These are phyloP conservation scores for Pilaira anomala DNA, from an alignment of 192 early-diverging fungal genomes.

Conservation along the genomic window DNA sequence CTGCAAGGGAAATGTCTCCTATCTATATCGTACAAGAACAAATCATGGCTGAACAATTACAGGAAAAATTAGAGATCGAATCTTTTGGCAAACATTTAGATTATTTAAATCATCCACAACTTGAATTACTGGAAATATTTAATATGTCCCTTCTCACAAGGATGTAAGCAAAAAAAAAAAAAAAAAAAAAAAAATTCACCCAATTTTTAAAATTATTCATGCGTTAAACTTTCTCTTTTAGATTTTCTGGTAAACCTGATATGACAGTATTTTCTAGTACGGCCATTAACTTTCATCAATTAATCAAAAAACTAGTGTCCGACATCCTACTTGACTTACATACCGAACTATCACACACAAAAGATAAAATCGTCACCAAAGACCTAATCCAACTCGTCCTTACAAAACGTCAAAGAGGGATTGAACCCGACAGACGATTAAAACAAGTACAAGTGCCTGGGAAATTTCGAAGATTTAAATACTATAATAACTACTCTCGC, in stretches of 20 bases:
- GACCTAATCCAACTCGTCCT: neutral
- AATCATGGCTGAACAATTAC: neutral
- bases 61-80: neutral
- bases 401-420: neutral
- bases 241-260: neutral
- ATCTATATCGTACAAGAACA: conserved; percentile 2
- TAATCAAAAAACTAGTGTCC: neutral
- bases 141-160: conserved; percentile 1
- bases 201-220: too few relatives aligned
- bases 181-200: too few relatives aligned
- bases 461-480: too few relatives aligned
- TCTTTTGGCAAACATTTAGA: neutral
- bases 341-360: conserved; percentile 5
- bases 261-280: neutral
- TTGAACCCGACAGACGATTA: too few relatives aligned
- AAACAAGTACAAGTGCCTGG: too few relatives aligned
- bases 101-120: neutral
- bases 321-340: neutral
- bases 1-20: conserved; percentile 3
- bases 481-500: too few relatives aligned
- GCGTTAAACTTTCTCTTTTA: neutral
- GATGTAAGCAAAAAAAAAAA: neutral
- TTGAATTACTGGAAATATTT: conserved; percentile 7
- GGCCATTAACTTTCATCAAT: neutral
- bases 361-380: neutral